phyloP scores from a whole-genome alignment of 805 yeast species.

The Barnettozyma sp. region DNA sequence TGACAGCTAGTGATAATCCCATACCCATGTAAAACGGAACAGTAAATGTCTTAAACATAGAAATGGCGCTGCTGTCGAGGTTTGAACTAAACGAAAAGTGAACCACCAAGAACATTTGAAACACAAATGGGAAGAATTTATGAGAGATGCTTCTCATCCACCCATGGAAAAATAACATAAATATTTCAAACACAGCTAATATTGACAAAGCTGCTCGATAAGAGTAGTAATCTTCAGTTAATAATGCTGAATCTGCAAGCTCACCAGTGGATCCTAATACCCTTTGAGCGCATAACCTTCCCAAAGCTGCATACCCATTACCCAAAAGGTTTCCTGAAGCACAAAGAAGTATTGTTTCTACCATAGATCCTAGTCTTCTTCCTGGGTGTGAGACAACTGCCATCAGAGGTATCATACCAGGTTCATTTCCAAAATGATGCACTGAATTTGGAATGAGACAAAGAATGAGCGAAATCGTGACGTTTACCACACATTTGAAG shows the following conservation, averaged over 20 bases:
- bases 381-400: conserved; percentile 46
- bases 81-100: conserved; percentile 41
- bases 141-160: conserved; percentile 40
- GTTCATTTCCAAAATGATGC: conserved; percentile 32
- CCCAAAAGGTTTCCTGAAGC: conserved; percentile 37
- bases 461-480: conserved; percentile 36
- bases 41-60: conserved; percentile 31
- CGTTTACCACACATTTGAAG: conserved; percentile 31
- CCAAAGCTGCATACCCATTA: conserved; percentile 35
- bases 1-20: conserved; percentile 37
- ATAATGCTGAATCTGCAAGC: conserved; percentile 29
- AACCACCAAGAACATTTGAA: conserved; percentile 42
- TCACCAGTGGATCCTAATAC: conserved; percentile 27
- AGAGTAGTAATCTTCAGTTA: conserved; percentile 24
- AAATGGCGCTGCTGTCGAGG: conserved; percentile 26
- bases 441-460: conserved; percentile 33
- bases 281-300: conserved; percentile 34
- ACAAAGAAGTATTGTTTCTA: conserved; percentile 36
- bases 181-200: conserved; percentile 37
- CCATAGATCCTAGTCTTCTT: conserved; percentile 40
- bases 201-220: conserved; percentile 37
- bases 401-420: conserved; percentile 38
- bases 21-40: conserved; percentile 42
- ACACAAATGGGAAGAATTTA: conserved; percentile 39
- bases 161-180: conserved; percentile 43